phyloP scores from a whole-genome alignment of 495 filamentous ascomycete species.

The Daldinia caldariorum region DNA sequence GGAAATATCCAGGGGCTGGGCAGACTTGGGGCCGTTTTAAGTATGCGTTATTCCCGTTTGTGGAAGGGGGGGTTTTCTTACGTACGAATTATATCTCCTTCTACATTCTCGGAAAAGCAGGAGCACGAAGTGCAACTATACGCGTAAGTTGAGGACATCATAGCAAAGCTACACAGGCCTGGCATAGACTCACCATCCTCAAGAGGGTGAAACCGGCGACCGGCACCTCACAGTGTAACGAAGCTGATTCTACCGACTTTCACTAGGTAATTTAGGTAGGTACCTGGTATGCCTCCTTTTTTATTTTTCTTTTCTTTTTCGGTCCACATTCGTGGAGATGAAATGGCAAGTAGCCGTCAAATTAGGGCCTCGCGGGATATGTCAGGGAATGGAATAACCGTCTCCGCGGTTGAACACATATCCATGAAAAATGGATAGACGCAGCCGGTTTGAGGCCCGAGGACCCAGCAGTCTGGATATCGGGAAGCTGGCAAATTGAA shows the following conservation, averaged over 20 bases:
- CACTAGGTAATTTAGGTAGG: too few species aligned
- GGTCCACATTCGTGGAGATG: background rate
- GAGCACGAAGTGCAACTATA: background rate
- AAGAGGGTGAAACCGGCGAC: background rate
- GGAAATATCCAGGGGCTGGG: background rate
- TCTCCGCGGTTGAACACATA: background rate
- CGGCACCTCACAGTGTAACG: background rate
- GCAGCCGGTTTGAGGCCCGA: background rate
- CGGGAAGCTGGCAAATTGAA: background rate
- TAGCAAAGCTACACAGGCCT: slow-evolving; percentile 3
- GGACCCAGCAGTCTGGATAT: background rate
- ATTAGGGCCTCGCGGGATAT: background rate
- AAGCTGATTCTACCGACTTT: background rate
- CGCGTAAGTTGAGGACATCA: background rate
- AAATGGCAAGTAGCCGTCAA: background rate
- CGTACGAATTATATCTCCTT: background rate
- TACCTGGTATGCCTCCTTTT: background rate
- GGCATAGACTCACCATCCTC: background rate
- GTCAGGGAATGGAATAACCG: too few species aligned
- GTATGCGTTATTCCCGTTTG: background rate
- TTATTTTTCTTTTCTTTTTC: background rate
- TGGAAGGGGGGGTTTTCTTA: background rate
- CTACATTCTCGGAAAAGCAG: background rate
- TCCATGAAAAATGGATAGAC: background rate
- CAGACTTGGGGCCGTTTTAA: background rate